A percentile compares a stretch with the other conserved stretches of the same genome.
Evolutionary conservation across 2,329 filamentous ascomycete species (phyloP).

Genomic region (Cercospora beticola): DNA sequence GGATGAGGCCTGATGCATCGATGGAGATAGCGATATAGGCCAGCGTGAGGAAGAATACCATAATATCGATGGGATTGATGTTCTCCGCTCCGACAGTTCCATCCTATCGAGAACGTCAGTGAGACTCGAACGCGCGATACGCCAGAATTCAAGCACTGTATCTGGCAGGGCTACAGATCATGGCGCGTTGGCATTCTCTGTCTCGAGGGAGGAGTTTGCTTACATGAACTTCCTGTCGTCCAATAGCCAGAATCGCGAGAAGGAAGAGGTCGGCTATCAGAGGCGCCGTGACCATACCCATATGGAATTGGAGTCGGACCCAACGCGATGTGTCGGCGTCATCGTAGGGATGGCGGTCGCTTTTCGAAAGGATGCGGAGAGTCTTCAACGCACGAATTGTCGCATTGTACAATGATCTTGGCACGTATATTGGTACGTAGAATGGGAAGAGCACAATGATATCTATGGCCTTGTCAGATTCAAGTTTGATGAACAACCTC

Average conservation of each 20-base stretch:
- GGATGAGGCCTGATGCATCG: slow-evolving; percentile 70
- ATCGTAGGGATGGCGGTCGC: slow-evolving; percentile 9
- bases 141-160: background rate
- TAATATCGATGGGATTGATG: slow-evolving; percentile 70
- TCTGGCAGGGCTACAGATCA: too few species aligned
- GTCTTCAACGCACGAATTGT: slow-evolving; percentile 47
- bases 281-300: slow-evolving; percentile 71
- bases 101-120: slow-evolving; percentile 38
- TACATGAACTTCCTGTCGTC: slow-evolving; percentile 60
- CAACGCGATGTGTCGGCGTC: background rate
- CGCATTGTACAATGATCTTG: slow-evolving; percentile 50
- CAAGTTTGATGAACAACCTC: background rate
- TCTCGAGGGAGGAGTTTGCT: background rate
- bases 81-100: slow-evolving; percentile 65
- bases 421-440: slow-evolving; percentile 62
- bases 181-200: too few species aligned
- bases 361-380: slow-evolving; percentile 55
- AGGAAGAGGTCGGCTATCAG: slow-evolving; percentile 70
- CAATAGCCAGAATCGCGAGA: slow-evolving; percentile 68
- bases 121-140: background rate
- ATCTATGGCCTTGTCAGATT: slow-evolving; percentile 48
- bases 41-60: slow-evolving; percentile 68
- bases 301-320: slow-evolving; percentile 55
- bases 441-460: slow-evolving; percentile 69
- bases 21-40: slow-evolving; percentile 78